Conservation (phyloP, 768 basidiomycete species). For the Fomitopsis serialis region DNA sequence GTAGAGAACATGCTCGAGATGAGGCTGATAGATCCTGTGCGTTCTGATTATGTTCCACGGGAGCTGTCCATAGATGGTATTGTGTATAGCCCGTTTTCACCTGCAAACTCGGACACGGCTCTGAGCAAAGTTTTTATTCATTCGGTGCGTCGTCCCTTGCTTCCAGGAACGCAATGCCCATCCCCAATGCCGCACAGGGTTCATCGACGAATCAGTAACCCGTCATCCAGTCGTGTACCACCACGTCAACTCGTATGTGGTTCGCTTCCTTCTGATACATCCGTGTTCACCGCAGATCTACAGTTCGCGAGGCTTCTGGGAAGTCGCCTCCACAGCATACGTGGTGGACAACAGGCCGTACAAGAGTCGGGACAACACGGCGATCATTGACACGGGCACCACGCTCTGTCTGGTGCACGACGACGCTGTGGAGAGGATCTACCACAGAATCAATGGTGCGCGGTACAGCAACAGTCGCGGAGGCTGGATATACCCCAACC, state of each 20-base stretch:
- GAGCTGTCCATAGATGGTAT: neutral
- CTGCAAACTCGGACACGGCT: conserved; percentile 31
- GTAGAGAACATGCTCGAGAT: conserved; percentile 35
- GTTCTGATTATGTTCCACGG: neutral
- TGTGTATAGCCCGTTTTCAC: conserved; percentile 27
- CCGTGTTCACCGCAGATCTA: conserved; percentile 4
- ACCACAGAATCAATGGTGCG: conserved; percentile 30
- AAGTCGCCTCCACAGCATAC: conserved; percentile 25
- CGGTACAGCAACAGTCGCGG: conserved; percentile 28
- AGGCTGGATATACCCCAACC: conserved; percentile 31
- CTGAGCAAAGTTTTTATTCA: conserved; percentile 34
- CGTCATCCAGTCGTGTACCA: conserved; percentile 22
- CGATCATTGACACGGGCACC: conserved; percentile 35
- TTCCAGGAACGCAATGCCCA: neutral
- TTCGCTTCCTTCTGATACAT: conserved; percentile 5
- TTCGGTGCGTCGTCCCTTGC: conserved; percentile 21
- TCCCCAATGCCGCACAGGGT: conserved; percentile 9
- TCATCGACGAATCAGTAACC: conserved; percentile 29
- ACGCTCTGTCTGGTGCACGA: conserved; percentile 28
- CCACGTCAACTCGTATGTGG: conserved; percentile 20
- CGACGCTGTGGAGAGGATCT: conserved; percentile 27
- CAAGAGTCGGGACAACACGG: conserved; percentile 25
- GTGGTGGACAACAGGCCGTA: conserved; percentile 20
- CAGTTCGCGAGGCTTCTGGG: conserved; percentile 36
- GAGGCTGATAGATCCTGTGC: conserved; percentile 22